phyloP scores from a whole-genome alignment of 768 basidiomycete genomes.

The Pholiota microspora region DNA sequence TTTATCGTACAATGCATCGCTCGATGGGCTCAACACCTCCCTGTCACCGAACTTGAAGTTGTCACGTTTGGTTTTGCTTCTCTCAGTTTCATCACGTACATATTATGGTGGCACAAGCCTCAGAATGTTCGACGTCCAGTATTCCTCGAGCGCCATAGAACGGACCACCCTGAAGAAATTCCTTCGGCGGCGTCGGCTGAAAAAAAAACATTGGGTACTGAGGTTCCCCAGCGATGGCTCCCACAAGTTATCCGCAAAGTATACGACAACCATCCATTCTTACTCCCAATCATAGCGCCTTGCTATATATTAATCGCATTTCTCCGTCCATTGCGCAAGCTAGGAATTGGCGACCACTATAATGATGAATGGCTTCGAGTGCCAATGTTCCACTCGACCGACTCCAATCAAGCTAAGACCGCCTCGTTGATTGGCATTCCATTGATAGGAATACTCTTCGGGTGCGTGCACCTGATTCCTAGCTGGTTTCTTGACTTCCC shows the following conservation, averaged over 20 bases:
- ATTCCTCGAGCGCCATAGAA: not conserved
- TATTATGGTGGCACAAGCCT: constrained; percentile 38
- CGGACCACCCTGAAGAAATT: not conserved
- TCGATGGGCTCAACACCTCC: constrained; percentile 20
- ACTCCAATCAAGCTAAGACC: not conserved
- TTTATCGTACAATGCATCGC: constrained; percentile 28
- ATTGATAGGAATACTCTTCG: too few relatives aligned
- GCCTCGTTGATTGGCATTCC: not conserved
- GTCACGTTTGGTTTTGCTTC: constrained; percentile 31
- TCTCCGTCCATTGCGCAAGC: not conserved
- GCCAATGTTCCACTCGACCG: not conserved
- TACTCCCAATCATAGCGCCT: not conserved
- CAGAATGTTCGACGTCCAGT: constrained; percentile 20
- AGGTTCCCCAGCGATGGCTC: too few relatives aligned
- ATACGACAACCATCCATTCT: not conserved
- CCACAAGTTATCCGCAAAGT: not conserved
- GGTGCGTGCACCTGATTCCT: not conserved
- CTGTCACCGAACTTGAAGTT: constrained; percentile 32
- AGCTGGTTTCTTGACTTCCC: not conserved
- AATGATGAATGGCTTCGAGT: not conserved
- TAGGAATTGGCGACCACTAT: not conserved
- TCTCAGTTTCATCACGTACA: constrained; percentile 27
- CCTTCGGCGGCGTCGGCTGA: not conserved
- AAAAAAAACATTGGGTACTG: not conserved
- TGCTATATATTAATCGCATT: not conserved